Base-by-base conservation (phyloP, 1,139 yeast species). In the Yamadazyma dushanensis region DNA sequence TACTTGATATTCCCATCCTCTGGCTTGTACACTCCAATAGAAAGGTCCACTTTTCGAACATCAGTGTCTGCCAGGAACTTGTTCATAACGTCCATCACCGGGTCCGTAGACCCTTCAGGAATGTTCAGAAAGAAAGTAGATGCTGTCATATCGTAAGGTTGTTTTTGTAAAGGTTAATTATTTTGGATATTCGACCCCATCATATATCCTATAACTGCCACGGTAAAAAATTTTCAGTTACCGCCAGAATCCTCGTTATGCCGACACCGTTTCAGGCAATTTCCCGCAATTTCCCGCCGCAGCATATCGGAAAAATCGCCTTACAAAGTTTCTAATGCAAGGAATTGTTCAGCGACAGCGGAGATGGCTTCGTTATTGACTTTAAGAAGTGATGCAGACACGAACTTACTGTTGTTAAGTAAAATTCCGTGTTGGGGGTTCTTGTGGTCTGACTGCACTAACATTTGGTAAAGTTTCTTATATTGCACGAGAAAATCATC, bases 1-100 rank as follows among this genome's bases (percentile, higher is more conserved):
- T 57, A 66, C 29, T 63, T 53, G 16, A 34, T 24, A 18, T 51
- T 50, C 3, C 75, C 75, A 10, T 52, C 42, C 38, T 61, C 69
- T 25, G 64, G 58, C 43, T 66, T 68, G 52, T 69, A 70, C 17
- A 70, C 73, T 2, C 76, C 76, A 22, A 69, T 66, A 18, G 69
- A 57, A 15, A 67, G 64, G 41, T 70, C 75, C 20, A 68, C 54
- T 48, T 70, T 69, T 13, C 49, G 32, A 3, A 66, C 58, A 33
- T 45, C 31, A 15, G 54, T 35, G 49, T 70, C 76, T 9, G 46
- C 37, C 8, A 46, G 48, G 43, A 49, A 61, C 22, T 50, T 51
- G 22, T 43, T 44, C 59, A 63, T 56, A 32, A 64, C 57, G 35
- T 51, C 47, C 35, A 66, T 54, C 32, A 70, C 66, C 25, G 74